Evolutionary conservation across 2,329 filamentous ascomycete genomes (phyloP).

Genomic region (Penicillium sp.): DNA sequence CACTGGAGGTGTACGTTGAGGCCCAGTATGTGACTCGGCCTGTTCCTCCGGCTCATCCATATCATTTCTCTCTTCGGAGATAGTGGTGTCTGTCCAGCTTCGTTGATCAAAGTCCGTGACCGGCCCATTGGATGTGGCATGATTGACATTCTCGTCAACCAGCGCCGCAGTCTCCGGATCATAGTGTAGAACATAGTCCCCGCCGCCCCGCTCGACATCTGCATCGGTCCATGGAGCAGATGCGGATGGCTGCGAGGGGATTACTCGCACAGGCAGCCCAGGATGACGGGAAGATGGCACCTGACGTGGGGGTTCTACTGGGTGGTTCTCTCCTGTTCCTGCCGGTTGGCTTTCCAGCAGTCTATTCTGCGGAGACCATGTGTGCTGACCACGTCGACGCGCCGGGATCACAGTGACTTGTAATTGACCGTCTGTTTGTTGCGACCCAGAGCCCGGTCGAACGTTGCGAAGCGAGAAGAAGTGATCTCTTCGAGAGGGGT

Average conservation of each 20-base stretch:
- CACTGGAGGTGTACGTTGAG: not conserved
- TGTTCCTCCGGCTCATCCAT: not conserved
- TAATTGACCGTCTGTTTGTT: slow-evolving; percentile 43
- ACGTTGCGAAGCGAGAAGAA: slow-evolving; percentile 51
- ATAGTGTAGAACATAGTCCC: slow-evolving; percentile 37
- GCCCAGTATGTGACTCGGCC: not conserved
- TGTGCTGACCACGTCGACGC: slow-evolving; percentile 55
- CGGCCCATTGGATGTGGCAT: slow-evolving; percentile 5
- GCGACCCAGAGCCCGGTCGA: slow-evolving; percentile 40
- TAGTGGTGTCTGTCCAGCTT: slow-evolving; percentile 21
- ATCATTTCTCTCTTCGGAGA: slow-evolving; percentile 15
- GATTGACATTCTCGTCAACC: slow-evolving; percentile 30
- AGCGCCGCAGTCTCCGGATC: slow-evolving; percentile 43
- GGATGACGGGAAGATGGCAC: slow-evolving; percentile 7
- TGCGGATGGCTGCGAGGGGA: slow-evolving; percentile 59
- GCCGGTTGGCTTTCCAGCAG: slow-evolving; percentile 20
- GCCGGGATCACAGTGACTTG: slow-evolving; percentile 65
- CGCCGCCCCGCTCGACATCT: slow-evolving; percentile 29
- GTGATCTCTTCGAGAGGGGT: slow-evolving; percentile 50
- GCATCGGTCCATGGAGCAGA: slow-evolving; percentile 58
- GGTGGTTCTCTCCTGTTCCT: slow-evolving; percentile 1
- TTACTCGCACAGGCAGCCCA: slow-evolving; percentile 56
- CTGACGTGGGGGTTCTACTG: not conserved
- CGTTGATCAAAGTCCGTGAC: slow-evolving; percentile 10
- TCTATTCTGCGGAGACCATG: slow-evolving; percentile 53